Evolutionary conservation across 1,139 yeast genomes (phyloP).

Genomic region (Scheffersomyces lignicola): DNA sequence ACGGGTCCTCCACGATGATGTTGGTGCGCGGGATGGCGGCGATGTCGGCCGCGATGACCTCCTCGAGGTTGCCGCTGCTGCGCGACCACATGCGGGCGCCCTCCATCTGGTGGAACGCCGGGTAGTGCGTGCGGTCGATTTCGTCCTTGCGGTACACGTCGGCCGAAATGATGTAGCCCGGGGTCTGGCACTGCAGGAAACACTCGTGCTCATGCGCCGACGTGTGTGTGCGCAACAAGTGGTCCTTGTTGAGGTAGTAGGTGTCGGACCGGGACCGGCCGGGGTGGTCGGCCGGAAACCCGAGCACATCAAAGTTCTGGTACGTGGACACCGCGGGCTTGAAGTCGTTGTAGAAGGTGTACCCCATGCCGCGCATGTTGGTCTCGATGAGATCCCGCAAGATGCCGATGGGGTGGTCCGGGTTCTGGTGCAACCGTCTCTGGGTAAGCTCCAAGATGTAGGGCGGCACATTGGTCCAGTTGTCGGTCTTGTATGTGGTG

Average conservation of each 20-base stretch:
- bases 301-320: conserved; percentile 88
- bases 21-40: conserved; percentile 67
- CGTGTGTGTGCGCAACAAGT: conserved; percentile 86
- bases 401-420: conserved; percentile 87
- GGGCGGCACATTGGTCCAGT: conserved; percentile 85
- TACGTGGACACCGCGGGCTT: conserved; percentile 78
- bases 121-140: conserved; percentile 93
- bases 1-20: conserved; percentile 77
- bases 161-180: conserved; percentile 91
- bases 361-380: conserved; percentile 66
- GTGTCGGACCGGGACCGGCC: conserved; percentile 94
- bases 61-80: conserved; percentile 37
- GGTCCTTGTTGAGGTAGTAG: conserved; percentile 73
- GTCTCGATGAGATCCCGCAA: conserved; percentile 71
- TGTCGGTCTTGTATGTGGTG: conserved; percentile 59
- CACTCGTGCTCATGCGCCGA: conserved; percentile 95
- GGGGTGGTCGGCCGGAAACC: conserved; percentile 90
- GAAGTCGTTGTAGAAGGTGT: conserved; percentile 78
- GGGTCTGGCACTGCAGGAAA: conserved; percentile 62
- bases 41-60: conserved; percentile 53
- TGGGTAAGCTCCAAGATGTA: conserved; percentile 68
- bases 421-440: conserved; percentile 70
- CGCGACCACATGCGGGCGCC: conserved; percentile 89
- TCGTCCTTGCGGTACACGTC: conserved; percentile 96
- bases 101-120: conserved; percentile 97